Conservation (phyloP, 495 filamentous ascomycete genomes). For the Aspergillus nidulans region DNA sequence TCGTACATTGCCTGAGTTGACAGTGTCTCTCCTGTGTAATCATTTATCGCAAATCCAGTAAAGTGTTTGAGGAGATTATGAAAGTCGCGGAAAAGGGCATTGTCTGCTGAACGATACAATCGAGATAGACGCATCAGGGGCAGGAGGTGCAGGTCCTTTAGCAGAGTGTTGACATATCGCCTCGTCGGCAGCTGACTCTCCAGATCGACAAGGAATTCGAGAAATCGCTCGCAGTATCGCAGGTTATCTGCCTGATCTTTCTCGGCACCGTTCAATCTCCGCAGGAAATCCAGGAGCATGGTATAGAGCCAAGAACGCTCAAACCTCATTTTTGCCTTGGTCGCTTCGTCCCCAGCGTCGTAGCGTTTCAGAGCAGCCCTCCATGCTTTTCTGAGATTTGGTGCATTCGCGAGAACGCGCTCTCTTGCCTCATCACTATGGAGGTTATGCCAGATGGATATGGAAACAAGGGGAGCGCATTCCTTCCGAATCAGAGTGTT, state of each 20-base stretch:
- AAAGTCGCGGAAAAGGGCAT: slow-evolving; percentile 78
- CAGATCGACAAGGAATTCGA: slow-evolving; percentile 87
- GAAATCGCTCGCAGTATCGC: slow-evolving; percentile 84
- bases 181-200: slow-evolving; percentile 91
- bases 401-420: slow-evolving; percentile 59
- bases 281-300: slow-evolving; percentile 77
- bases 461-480: slow-evolving; percentile 90
- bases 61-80: slow-evolving; percentile 77
- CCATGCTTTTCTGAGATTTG: slow-evolving; percentile 82
- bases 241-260: slow-evolving; percentile 56
- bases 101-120: slow-evolving; percentile 67
- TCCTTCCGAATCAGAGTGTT: slow-evolving; percentile 87
- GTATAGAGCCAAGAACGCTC: slow-evolving; percentile 93
- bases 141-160: slow-evolving; percentile 88
- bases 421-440: slow-evolving; percentile 67
- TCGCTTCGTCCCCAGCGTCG: slow-evolving; percentile 76
- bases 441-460: slow-evolving; percentile 92
- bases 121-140: slow-evolving; percentile 77
- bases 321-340: slow-evolving; percentile 76
- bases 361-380: slow-evolving; percentile 80
- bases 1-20: slow-evolving; percentile 71
- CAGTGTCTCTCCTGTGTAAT: slow-evolving; percentile 76
- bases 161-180: slow-evolving; percentile 84
- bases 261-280: slow-evolving; percentile 58
- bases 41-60: slow-evolving; percentile 82